A percentile compares a stretch with the other conserved stretches of the same genome.
These are phyloP conservation scores for Suillus discolor DNA, from an alignment of 768 basidiomycete species.

Conservation along the genomic window DNA sequence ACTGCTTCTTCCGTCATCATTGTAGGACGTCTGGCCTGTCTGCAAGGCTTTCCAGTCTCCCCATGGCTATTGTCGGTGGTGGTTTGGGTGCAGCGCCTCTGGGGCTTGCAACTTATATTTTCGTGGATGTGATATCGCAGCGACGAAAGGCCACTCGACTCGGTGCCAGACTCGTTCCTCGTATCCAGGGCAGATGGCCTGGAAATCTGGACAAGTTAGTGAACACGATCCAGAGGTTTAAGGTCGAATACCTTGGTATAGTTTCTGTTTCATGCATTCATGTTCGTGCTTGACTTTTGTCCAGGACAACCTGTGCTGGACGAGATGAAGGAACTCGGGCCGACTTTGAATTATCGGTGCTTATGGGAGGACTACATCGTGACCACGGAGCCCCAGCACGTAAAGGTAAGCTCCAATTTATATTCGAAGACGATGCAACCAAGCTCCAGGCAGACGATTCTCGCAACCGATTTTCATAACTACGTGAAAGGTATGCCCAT, in stretches of 20 bases:
- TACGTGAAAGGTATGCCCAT: constrained; percentile 42
- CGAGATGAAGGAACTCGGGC: no score
- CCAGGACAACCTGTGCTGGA: no score
- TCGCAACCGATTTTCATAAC: constrained; percentile 40
- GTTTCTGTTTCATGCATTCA: background rate
- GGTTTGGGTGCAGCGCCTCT: constrained; percentile 10
- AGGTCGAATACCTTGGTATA: constrained; percentile 40
- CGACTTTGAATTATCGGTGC: no score
- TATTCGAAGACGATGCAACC: no score
- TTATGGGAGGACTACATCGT: no score
- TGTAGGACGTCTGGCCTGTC: constrained; percentile 11
- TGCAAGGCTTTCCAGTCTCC: constrained; percentile 17
- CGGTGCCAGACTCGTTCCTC: constrained; percentile 34
- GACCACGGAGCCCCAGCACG: no score
- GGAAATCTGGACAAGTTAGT: constrained; percentile 38
- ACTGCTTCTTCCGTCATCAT: constrained; percentile 17
- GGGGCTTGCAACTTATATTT: constrained; percentile 1
- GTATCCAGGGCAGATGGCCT: constrained; percentile 30
- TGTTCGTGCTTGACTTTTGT: background rate
- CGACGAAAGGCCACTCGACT: constrained; percentile 20
- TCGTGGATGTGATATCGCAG: constrained; percentile 14
- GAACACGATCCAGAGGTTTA: constrained; percentile 18
- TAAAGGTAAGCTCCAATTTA: no score
- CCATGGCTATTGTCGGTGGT: constrained; percentile 7
- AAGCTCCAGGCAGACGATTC: no score